These are phyloP conservation scores for Carallia brachiata DNA, from an alignment of 345 rosid genomes.

Conservation along the genomic window DNA sequence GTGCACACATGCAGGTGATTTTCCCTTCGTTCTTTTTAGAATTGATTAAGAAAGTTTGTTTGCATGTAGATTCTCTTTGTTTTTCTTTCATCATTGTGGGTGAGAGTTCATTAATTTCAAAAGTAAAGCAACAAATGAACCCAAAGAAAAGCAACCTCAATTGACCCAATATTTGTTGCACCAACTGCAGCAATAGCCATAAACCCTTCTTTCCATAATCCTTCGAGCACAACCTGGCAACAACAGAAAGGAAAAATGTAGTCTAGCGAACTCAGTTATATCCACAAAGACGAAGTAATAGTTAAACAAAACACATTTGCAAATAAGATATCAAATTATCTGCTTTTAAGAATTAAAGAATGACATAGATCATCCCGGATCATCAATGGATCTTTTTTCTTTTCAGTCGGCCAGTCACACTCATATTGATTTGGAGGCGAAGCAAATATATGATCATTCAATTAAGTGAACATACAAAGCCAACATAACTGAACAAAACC, in stretches of 20 bases:
- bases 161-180: conserved; percentile 93
- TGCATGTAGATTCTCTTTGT: too few relatives aligned
- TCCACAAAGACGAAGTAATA: not conserved
- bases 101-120: too few relatives aligned
- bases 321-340: not conserved
- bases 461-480: not conserved
- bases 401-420: not conserved
- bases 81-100: too few relatives aligned
- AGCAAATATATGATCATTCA: not conserved
- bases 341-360: not conserved
- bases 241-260: conserved; percentile 6
- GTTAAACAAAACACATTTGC: not conserved
- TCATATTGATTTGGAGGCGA: not conserved
- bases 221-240: conserved; percentile 87
- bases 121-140: not conserved
- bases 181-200: conserved; percentile 95
- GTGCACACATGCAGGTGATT: too few relatives aligned
- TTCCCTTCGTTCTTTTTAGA: not conserved
- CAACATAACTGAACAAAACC: not conserved
- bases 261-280: not conserved
- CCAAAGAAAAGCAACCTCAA: conserved; percentile 53
- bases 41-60: not conserved
- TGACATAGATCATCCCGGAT: not conserved
- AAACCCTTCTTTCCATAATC: conserved; percentile 81
- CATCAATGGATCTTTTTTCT: not conserved